Evolutionary conservation across 148 eudicot species (phyloP).

Genomic region (Camellia japonica): DNA sequence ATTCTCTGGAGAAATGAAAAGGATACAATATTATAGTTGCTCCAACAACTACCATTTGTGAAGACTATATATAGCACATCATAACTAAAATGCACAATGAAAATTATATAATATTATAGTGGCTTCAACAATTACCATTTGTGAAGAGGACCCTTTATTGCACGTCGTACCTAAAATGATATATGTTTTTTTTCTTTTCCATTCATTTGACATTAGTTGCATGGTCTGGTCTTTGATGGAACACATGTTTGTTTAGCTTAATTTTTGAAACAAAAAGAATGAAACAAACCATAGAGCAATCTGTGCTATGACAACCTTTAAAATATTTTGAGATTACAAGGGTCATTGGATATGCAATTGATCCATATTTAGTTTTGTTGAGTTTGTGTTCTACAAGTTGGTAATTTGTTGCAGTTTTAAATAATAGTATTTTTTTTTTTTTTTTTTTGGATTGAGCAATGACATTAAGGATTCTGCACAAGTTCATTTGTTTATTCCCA

Average conservation of each 20-base stretch:
- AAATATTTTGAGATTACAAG: not conserved
- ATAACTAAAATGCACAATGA: constrained; percentile 6
- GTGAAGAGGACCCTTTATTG: no score
- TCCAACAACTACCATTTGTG: not conserved
- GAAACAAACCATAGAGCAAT: not conserved
- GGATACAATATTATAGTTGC: not conserved
- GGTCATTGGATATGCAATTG: not conserved
- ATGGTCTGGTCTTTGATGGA: not conserved
- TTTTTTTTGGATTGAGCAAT: not conserved
- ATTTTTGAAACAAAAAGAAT: not conserved
- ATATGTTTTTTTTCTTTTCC: not conserved
- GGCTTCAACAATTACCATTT: no score
- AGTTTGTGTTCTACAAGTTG: not conserved
- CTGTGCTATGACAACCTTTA: not conserved
- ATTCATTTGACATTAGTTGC: not conserved
- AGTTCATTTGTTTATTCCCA: not conserved
- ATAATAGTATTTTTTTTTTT: no score
- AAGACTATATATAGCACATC: not conserved
- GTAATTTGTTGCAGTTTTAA: not conserved
- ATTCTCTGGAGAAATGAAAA: not conserved
- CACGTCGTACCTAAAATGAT: no score
- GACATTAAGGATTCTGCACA: not conserved
- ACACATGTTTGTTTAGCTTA: not conserved
- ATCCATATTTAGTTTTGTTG: not conserved
- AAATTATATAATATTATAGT: no score